A percentile compares a stretch with the other conserved stretches of the same genome.
phyloP scores from a whole-genome alignment of 1,284 basidiomycete species.

The Trametes pubescens region DNA sequence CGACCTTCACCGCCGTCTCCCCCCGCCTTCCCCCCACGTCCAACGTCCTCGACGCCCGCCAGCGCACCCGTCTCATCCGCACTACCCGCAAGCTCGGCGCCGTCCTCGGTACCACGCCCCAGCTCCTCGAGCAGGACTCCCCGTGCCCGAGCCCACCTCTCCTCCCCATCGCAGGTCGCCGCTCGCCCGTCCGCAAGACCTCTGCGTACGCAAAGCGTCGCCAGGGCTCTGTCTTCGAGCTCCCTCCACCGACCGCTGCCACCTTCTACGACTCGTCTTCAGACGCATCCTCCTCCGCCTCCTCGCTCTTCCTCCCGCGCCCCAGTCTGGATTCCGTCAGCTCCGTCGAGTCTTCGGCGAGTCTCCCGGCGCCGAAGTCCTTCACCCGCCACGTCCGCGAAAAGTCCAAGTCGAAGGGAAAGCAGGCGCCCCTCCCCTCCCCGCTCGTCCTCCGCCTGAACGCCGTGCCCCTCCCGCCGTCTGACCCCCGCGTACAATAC shows the following conservation, averaged over 20 bases:
- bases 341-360: slow-evolving; percentile 21
- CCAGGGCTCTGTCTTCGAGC: slow-evolving; percentile 47
- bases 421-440: slow-evolving; percentile 30
- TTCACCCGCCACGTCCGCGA: slow-evolving; percentile 32
- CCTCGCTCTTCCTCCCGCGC: slow-evolving; percentile 38
- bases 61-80: slow-evolving; percentile 62
- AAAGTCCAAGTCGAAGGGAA: slow-evolving; percentile 30
- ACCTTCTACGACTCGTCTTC: slow-evolving; percentile 36
- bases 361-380: slow-evolving; percentile 27
- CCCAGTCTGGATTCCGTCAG: slow-evolving; percentile 34
- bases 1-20: background rate
- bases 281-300: slow-evolving; percentile 44
- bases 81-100: slow-evolving; percentile 66
- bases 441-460: slow-evolving; percentile 45
- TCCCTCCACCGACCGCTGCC: slow-evolving; percentile 21
- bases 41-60: slow-evolving; percentile 55
- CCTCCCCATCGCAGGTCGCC: slow-evolving; percentile 37
- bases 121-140: slow-evolving; percentile 51
- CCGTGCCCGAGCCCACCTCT: slow-evolving; percentile 31
- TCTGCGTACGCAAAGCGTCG: slow-evolving; percentile 22
- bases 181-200: slow-evolving; percentile 36
- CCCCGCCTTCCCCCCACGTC: slow-evolving; percentile 49
- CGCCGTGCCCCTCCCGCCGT: slow-evolving; percentile 36
- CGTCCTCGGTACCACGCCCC: slow-evolving; percentile 64
- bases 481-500: slow-evolving; percentile 24